Conservation (phyloP, 2,329 filamentous ascomycete genomes). For the Neospermospora avenae region DNA sequence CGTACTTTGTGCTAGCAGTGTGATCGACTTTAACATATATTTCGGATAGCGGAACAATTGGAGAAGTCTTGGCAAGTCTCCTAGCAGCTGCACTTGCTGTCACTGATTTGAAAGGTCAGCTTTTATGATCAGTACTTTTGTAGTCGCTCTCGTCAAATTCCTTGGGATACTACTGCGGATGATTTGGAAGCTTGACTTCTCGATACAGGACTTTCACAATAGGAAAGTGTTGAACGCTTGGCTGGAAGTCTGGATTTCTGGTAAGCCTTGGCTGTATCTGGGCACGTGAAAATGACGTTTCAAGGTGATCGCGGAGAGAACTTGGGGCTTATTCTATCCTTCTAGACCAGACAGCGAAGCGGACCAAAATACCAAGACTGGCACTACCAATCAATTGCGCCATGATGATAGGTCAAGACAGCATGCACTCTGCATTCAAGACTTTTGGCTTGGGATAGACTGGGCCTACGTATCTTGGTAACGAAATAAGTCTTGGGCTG, state of each 20-base stretch:
- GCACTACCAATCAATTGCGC: background rate
- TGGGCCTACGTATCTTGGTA: slow-evolving; percentile 10
- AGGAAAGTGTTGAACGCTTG: background rate
- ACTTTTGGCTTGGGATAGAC: slow-evolving; percentile 6
- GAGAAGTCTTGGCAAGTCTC: too few species aligned
- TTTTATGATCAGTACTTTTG: too few species aligned
- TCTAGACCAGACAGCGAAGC: background rate
- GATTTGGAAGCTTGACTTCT: background rate
- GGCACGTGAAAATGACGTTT: slow-evolving; percentile 3
- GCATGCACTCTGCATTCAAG: slow-evolving; percentile 9
- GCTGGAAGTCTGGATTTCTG: slow-evolving; percentile 1
- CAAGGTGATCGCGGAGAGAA: background rate
- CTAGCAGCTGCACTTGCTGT: too few species aligned
- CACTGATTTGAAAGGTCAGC: too few species aligned
- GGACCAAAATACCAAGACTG: background rate
- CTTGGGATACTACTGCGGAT: background rate
- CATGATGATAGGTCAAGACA: slow-evolving; percentile 4
- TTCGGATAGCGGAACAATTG: background rate
- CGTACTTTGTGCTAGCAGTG: background rate
- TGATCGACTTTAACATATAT: background rate
- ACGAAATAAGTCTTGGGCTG: background rate
- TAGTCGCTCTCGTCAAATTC: background rate
- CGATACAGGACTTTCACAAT: background rate
- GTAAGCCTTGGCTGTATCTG: background rate
- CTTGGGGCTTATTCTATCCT: background rate